Conservation (phyloP, 2,329 filamentous ascomycete species). For the Verticillium nonalfalfae region DNA sequence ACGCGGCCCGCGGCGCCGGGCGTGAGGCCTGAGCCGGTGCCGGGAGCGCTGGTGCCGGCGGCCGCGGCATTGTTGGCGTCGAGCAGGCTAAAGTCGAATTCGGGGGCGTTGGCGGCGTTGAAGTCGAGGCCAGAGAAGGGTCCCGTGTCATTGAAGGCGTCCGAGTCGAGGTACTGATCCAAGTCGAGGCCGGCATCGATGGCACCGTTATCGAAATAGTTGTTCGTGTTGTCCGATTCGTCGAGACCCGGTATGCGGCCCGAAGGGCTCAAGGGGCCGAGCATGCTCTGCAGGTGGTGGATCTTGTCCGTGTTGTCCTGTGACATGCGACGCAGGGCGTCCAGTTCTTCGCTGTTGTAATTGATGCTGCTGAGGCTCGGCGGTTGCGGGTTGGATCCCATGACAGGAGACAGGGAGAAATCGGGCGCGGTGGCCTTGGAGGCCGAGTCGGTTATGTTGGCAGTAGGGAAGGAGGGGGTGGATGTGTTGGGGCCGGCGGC, state of each 20-base stretch:
- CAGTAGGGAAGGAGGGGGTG: conserved; percentile 7
- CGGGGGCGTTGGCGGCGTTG: conserved; percentile 36
- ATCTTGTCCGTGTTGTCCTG: conserved; percentile 73
- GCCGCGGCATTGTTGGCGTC: conserved; percentile 23
- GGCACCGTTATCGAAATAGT: conserved; percentile 22
- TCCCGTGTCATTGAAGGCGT: conserved; percentile 36
- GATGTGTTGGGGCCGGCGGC: conserved; percentile 10
- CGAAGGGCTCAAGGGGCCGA: conserved; percentile 75
- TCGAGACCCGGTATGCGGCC: conserved; percentile 69
- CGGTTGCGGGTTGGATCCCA: conserved; percentile 37
- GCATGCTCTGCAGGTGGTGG: conserved; percentile 63
- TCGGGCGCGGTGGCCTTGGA: conserved; percentile 16
- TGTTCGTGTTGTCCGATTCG: conserved; percentile 23
- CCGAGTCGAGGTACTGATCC: conserved; percentile 40
- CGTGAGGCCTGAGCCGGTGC: neutral
- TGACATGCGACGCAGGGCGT: conserved; percentile 72
- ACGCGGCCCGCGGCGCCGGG: neutral
- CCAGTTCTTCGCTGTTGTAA: conserved; percentile 66
- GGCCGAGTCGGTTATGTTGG: conserved; percentile 14
- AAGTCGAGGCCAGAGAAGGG: conserved; percentile 31
- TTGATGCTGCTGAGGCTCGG: conserved; percentile 54
- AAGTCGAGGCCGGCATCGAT: conserved; percentile 35
- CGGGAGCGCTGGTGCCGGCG: conserved; percentile 15
- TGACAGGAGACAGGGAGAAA: conserved; percentile 41
- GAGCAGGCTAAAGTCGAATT: conserved; percentile 43